Evolutionary conservation across 768 basidiomycete species (phyloP).

Genomic region (Artomyces pyxidatus): DNA sequence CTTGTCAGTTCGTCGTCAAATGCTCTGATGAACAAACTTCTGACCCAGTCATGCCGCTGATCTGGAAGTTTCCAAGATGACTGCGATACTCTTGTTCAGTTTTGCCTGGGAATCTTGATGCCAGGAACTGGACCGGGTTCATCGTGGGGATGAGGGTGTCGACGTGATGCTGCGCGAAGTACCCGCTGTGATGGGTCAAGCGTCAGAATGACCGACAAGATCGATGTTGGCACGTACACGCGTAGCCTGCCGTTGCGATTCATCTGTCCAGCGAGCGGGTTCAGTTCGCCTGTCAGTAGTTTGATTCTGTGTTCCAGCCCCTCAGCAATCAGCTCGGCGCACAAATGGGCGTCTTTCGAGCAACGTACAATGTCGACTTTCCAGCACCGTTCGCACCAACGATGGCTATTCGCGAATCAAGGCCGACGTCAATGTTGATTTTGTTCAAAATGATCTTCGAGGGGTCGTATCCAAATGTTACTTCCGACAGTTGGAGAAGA

Average conservation of each 20-base stretch:
- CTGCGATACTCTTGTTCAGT: constrained; percentile 92
- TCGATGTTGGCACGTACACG: constrained; percentile 43
- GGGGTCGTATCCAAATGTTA: constrained; percentile 78
- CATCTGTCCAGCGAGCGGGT: constrained; percentile 68
- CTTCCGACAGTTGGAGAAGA: constrained; percentile 83
- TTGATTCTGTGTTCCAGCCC: constrained; percentile 61
- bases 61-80: constrained; percentile 97
- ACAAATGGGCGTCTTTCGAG: background rate
- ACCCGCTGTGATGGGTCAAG: constrained; percentile 44
- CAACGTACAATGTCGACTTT: constrained; percentile 83
- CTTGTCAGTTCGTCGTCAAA: background rate
- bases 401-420: constrained; percentile 93
- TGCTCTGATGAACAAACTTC: constrained; percentile 9
- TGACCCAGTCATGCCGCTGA: constrained; percentile 90
- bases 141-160: constrained; percentile 79
- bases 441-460: constrained; percentile 71
- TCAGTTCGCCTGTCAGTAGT: constrained; percentile 77
- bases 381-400: constrained; percentile 95
- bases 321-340: background rate
- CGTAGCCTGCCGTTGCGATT: constrained; percentile 88
- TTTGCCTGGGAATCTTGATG: constrained; percentile 86
- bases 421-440: constrained; percentile 83
- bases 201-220: background rate
- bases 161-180: constrained; percentile 95
- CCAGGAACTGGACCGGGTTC: constrained; percentile 92